Percentiles rank a stretch among this genome's conserved stretches.
These are phyloP conservation scores for Mrakia blollopis DNA, from an alignment of 768 basidiomycete genomes.

Conservation along the genomic window DNA sequence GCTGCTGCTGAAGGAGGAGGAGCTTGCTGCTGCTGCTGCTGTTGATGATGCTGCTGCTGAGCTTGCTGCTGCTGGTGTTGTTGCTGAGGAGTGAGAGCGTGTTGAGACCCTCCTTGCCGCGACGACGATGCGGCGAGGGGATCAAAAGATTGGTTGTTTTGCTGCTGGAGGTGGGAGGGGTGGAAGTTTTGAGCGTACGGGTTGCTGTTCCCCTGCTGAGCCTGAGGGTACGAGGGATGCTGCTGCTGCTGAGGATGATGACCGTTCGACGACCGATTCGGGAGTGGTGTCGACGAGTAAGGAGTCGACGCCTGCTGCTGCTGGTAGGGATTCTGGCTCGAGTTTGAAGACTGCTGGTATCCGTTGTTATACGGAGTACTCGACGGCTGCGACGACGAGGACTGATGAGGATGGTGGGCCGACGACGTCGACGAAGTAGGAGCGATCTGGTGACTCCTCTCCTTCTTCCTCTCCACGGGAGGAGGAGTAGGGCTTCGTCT, in stretches of 20 bases:
- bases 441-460: neutral
- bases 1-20: neutral
- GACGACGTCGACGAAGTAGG: conserved; percentile 18
- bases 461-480: neutral
- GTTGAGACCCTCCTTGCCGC: neutral
- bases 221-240: neutral
- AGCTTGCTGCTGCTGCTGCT: conserved; percentile 5
- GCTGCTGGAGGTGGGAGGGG: neutral
- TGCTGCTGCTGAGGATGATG: conserved; percentile 2
- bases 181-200: neutral
- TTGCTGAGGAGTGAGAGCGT: conserved; percentile 1
- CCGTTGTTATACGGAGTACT: neutral
- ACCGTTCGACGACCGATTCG: conserved; percentile 2
- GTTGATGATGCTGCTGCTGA: conserved; percentile 8
- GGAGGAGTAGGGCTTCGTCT: neutral
- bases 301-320: neutral
- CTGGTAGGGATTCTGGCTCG: neutral
- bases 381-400: neutral
- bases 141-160: neutral
- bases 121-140: neutral
- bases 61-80: neutral
- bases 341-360: neutral
- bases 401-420: neutral
- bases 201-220: neutral
- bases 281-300: neutral